Evolutionary conservation across 2,329 filamentous ascomycete species (phyloP).

Genomic region (Aspergillus chevalieri): DNA sequence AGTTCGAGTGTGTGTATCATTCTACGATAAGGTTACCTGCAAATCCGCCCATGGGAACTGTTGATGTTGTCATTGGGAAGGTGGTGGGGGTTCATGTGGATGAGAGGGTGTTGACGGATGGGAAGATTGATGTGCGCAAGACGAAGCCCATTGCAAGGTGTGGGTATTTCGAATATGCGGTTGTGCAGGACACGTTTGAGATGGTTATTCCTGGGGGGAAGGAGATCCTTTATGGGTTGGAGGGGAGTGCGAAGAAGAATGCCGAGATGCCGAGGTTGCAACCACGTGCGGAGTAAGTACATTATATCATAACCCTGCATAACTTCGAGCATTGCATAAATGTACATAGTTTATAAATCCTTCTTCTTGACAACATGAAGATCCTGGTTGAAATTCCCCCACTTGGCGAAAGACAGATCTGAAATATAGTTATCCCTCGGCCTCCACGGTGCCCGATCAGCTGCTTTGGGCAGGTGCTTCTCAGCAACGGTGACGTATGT

Average conservation of each 20-base stretch:
- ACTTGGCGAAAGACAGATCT: constrained; percentile 35
- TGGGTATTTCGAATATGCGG: constrained; percentile 56
- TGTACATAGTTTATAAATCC: background rate
- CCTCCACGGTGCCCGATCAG: constrained; percentile 35
- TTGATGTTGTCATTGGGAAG: constrained; percentile 53
- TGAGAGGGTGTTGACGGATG: constrained; percentile 50
- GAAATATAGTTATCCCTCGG: constrained; percentile 33
- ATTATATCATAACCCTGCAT: background rate
- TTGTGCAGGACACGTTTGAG: constrained; percentile 52
- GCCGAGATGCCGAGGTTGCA: background rate
- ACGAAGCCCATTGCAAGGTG: constrained; percentile 55
- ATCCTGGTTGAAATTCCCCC: constrained; percentile 28
- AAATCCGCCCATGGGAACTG: constrained; percentile 52
- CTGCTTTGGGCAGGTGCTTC: constrained; percentile 31
- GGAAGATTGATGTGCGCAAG: constrained; percentile 51
- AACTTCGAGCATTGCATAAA: background rate
- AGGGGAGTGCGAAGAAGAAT: constrained; percentile 30
- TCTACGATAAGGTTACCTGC: constrained; percentile 51
- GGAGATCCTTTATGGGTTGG: constrained; percentile 33
- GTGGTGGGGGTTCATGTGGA: constrained; percentile 55
- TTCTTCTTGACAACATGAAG: constrained; percentile 19
- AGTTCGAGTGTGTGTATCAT: constrained; percentile 55
- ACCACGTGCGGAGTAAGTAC: constrained; percentile 1
- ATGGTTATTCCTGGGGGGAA: constrained; percentile 46
- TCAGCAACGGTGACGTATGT: constrained; percentile 35